phyloP scores from a whole-genome alignment of 2,329 filamentous ascomycete genomes.

The Aspergillus sp. region DNA sequence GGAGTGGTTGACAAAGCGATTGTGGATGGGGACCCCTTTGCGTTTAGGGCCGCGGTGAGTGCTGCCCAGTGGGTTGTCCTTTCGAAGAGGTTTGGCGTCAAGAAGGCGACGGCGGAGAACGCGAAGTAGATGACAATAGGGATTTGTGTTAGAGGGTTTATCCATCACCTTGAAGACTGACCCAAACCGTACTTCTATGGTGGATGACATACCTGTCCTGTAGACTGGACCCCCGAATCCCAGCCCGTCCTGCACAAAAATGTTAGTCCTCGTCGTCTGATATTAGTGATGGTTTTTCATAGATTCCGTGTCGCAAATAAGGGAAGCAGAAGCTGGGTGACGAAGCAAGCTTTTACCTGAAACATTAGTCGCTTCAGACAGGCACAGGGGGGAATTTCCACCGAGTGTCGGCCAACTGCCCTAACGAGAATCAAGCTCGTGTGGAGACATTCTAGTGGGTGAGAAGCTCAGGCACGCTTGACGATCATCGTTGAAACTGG shows the following conservation, averaged over 20 bases:
- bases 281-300: neutral
- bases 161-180: too few relatives aligned
- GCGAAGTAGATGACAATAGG: neutral
- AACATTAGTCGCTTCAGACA: neutral
- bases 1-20: conserved; percentile 35
- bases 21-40: neutral
- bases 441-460: neutral
- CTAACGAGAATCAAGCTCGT: neutral
- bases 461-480: neutral
- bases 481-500: neutral
- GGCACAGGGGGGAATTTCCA: neutral
- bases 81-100: conserved; percentile 47
- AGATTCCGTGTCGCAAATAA: neutral
- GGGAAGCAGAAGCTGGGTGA: neutral
- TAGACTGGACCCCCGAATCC: too few relatives aligned
- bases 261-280: too few relatives aligned
- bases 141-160: too few relatives aligned
- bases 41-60: conserved; percentile 39
- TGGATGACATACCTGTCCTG: too few relatives aligned
- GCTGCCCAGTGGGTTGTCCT: conserved; percentile 52
- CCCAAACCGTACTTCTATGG: too few relatives aligned
- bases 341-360: conserved; percentile 3
- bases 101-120: conserved; percentile 29
- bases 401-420: neutral
- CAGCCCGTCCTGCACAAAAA: neutral